Base-by-base conservation (phyloP, 495 filamentous ascomycete species). In the Neurospora sp. region DNA sequence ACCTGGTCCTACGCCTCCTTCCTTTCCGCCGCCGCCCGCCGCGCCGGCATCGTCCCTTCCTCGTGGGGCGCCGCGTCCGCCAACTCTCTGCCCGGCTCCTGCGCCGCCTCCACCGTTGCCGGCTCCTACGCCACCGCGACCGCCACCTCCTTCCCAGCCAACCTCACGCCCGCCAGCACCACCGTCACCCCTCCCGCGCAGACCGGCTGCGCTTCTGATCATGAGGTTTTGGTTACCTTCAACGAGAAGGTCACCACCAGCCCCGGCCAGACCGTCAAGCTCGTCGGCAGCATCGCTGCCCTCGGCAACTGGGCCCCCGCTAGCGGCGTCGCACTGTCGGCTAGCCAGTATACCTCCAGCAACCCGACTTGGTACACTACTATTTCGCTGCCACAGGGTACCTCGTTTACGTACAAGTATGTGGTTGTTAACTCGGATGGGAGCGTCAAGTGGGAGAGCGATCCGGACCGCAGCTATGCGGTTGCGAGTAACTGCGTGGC, bases 1-100 rank as follows among this genome's bases (percentile, higher is more conserved):
- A 92, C 90, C 17, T 93, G 90, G 90, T 91, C 87, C 14, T 91
- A 89, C 76, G 87, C 88, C 3, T 81, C 88, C n/a, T 90, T 91
- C 81, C 75, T 90, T 44, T 88, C 88, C 8, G 87, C 87, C 48
- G 82, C 86, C 35, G 84, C 81, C n/a, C 79, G 83, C 68, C 79
- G 84, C 68, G 78, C 79, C 38, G 83, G 84, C 70, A 74, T 84
- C 10, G 81, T 89, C 10, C 89, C 90, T 0, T 74, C 85, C 4
- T 85, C 89, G 4, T 90, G 88, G 77, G 80, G 83, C 27, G 80
- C 82, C 9, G 83, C 82, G 4, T 82, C 80, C 45, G 77, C 75
- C 41, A 83, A 79, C 72, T 85, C 83, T 1, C 82, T 91, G 0
- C 90, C 91, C 2, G 76, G 81, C 4, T 75, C 79, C 1, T 93